phyloP scores from a whole-genome alignment of 495 filamentous ascomycete species.

The Daldinia loculata region DNA sequence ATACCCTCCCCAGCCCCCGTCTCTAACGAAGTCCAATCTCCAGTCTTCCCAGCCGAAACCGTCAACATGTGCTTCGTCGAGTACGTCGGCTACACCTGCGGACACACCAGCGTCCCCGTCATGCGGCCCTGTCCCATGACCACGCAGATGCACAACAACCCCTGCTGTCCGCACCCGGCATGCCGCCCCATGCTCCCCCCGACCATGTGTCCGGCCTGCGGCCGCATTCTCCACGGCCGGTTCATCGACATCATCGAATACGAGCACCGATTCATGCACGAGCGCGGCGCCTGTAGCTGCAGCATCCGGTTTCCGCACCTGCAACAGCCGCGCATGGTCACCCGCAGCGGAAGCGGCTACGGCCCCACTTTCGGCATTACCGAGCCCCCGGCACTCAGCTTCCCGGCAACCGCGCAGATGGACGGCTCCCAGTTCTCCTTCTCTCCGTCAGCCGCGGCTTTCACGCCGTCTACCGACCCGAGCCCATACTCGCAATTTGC shows the following conservation, averaged over 20 bases:
- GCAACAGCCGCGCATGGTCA: conserved; percentile 43
- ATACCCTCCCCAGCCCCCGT: too few species aligned
- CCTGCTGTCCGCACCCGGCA: conserved; percentile 45
- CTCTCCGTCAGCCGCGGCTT: conserved; percentile 2
- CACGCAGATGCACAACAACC: conserved; percentile 46
- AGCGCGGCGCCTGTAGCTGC: conserved; percentile 55
- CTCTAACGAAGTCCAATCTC: too few species aligned
- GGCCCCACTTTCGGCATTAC: not conserved
- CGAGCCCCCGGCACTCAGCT: not conserved
- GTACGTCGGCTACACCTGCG: conserved; percentile 56
- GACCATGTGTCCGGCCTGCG: conserved; percentile 52
- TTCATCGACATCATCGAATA: conserved; percentile 51
- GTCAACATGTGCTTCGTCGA: conserved; percentile 55
- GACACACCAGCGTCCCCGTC: conserved; percentile 50
- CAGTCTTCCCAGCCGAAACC: not conserved
- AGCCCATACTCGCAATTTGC: not conserved
- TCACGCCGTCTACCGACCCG: not conserved
- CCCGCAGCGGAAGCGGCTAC: not conserved
- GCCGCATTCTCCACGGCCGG: conserved; percentile 51
- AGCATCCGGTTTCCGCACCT: conserved; percentile 49
- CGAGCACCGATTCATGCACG: conserved; percentile 60
- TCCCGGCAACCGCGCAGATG: not conserved
- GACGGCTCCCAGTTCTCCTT: not conserved
- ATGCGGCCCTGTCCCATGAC: conserved; percentile 55
- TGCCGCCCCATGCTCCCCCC: conserved; percentile 40